phyloP scores from a whole-genome alignment of 2,329 filamentous ascomycete species.

The Xylaria sp. region DNA sequence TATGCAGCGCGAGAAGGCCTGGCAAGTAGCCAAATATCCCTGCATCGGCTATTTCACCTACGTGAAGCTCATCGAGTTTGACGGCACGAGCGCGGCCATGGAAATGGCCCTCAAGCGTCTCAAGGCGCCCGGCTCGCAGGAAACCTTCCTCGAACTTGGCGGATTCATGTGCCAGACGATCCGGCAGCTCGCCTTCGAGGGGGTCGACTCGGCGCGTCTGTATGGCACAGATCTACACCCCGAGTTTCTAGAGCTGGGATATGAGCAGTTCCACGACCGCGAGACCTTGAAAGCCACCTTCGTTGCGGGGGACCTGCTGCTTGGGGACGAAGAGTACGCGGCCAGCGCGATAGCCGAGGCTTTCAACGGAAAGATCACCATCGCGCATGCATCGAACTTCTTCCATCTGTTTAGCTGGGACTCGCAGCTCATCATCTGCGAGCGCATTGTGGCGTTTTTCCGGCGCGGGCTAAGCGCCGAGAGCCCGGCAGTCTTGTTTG shows the following conservation, averaged over 20 bases:
- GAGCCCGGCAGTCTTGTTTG: constrained; percentile 24
- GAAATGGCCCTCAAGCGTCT: constrained; percentile 22
- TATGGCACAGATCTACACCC: constrained; percentile 28
- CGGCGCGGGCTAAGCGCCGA: background rate
- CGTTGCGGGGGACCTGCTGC: constrained; percentile 22
- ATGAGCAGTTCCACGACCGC: constrained; percentile 29
- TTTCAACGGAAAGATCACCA: constrained; percentile 21
- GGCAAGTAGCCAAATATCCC: constrained; percentile 27
- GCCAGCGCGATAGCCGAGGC: constrained; percentile 15
- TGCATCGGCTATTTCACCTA: constrained; percentile 28
- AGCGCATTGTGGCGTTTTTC: constrained; percentile 29
- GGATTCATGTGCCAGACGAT: constrained; percentile 28
- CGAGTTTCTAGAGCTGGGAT: constrained; percentile 29
- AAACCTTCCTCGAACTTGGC: constrained; percentile 29
- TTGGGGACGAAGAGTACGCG: constrained; percentile 21
- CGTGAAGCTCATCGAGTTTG: constrained; percentile 20
- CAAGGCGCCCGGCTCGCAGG: constrained; percentile 24
- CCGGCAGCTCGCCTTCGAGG: constrained; percentile 24
- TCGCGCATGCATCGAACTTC: constrained; percentile 28
- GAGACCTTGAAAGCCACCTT: constrained; percentile 20
- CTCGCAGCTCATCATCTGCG: constrained; percentile 30
- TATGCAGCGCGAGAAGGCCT: constrained; percentile 24
- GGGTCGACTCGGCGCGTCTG: constrained; percentile 28
- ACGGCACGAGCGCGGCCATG: constrained; percentile 6
- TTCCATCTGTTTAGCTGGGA: constrained; percentile 30